Conservation (phyloP, 257 asterid genomes). For the Jaltomata sinuosa region DNA sequence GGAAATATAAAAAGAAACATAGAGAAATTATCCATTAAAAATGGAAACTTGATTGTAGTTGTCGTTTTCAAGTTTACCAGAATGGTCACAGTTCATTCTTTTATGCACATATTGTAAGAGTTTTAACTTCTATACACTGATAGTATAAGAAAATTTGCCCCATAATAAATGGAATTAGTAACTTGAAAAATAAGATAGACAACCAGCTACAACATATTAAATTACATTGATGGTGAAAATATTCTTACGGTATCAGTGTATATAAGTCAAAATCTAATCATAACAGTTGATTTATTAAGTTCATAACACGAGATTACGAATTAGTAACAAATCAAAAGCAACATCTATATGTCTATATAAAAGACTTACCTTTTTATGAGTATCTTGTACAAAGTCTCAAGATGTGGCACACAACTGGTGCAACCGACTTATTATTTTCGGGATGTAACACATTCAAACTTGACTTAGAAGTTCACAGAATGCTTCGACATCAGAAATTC, state of each 20-base stretch:
- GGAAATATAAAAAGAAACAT: too few species aligned
- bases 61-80: too few species aligned
- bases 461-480: constrained; percentile 59
- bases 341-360: background rate
- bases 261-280: background rate
- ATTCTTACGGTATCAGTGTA: background rate
- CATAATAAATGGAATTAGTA: too few species aligned
- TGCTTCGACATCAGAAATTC: constrained; percentile 87
- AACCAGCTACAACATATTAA: too few species aligned
- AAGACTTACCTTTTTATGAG: constrained; percentile 48
- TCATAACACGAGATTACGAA: background rate
- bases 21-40: background rate
- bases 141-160: too few species aligned
- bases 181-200: too few species aligned
- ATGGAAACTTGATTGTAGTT: background rate
- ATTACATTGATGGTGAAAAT: too few species aligned
- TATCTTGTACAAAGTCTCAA: constrained; percentile 56
- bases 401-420: constrained; percentile 81
- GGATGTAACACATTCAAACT: constrained; percentile 66
- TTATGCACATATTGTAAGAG: background rate
- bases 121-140: too few species aligned
- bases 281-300: background rate
- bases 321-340: background rate
- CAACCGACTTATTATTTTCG: constrained; percentile 55
- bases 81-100: too few species aligned